phyloP scores from a whole-genome alignment of 805 yeast species.

The Myxozyma monticola region DNA sequence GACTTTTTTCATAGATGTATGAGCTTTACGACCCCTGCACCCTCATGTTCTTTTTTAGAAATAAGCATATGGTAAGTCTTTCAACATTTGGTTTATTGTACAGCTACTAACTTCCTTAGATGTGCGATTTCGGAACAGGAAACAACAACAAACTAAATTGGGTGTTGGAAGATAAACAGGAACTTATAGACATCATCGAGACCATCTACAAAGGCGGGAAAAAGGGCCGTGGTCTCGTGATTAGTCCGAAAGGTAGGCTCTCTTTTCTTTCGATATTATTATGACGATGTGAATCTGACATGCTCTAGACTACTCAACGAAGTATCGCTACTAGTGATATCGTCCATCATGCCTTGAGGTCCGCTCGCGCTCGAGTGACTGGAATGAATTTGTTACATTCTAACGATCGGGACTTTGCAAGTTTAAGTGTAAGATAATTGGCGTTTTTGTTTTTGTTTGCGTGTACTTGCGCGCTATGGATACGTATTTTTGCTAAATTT shows the following conservation, averaged over 20 bases:
- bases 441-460: no score
- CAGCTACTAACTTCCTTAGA: constrained; percentile 40
- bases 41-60: constrained; percentile 88
- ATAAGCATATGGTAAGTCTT: constrained; percentile 40
- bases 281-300: background rate
- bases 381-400: no score
- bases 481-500: no score
- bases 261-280: background rate
- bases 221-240: constrained; percentile 89
- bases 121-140: constrained; percentile 99
- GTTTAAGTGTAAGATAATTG: no score
- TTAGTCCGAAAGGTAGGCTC: constrained; percentile 60
- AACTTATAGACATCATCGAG: constrained; percentile 86
- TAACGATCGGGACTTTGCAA: no score
- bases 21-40: constrained; percentile 88
- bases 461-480: no score
- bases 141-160: constrained; percentile 93
- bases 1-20: constrained; percentile 58
- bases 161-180: constrained; percentile 74
- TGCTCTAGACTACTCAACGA: constrained; percentile 31
- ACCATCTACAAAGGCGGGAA: constrained; percentile 86
- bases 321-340: constrained; percentile 31
- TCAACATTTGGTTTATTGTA: background rate
- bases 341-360: no score
- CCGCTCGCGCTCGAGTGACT: no score